phyloP scores from a whole-genome alignment of 768 basidiomycete species.

The Mycena latifolia region DNA sequence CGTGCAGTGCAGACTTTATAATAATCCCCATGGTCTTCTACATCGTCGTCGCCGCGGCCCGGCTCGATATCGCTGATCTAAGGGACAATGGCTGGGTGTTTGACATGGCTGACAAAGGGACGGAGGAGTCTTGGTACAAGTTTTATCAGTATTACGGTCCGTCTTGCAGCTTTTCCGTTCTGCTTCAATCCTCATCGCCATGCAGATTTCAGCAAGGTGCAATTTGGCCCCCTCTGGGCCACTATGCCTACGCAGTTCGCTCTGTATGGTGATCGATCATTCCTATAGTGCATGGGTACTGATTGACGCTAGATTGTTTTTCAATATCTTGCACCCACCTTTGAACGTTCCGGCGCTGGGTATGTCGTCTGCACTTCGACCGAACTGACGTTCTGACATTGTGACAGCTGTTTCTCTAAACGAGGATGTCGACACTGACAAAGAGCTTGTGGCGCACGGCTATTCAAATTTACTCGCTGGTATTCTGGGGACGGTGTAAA shows the following conservation, averaged over 20 bases:
- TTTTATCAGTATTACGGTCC: constrained; percentile 87
- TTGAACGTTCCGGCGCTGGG: constrained; percentile 59
- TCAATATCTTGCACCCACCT: constrained; percentile 88
- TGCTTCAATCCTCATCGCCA: not conserved
- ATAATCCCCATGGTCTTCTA: constrained; percentile 90
- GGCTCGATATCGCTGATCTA: constrained; percentile 70
- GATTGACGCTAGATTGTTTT: constrained; percentile 68
- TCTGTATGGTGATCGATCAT: constrained; percentile 78
- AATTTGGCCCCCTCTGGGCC: constrained; percentile 76
- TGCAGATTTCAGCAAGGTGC: constrained; percentile 71
- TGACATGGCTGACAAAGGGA: constrained; percentile 61
- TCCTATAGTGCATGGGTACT: not conserved
- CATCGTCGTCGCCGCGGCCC: constrained; percentile 73
- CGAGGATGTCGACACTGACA: constrained; percentile 91
- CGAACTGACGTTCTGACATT: constrained; percentile 1
- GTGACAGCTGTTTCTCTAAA: constrained; percentile 84
- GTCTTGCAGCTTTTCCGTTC: constrained; percentile 34
- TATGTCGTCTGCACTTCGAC: not conserved
- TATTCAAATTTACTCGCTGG: constrained; percentile 91
- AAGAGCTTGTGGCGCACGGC: constrained; percentile 93
- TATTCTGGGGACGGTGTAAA: constrained; percentile 82
- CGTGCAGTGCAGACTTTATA: constrained; percentile 71
- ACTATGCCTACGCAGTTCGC: constrained; percentile 97
- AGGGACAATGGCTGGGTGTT: constrained; percentile 88
- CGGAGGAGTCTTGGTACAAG: constrained; percentile 77